phyloP scores from a whole-genome alignment of 2,329 filamentous ascomycete genomes.

The Ceratocystiopsis brevicomis region DNA sequence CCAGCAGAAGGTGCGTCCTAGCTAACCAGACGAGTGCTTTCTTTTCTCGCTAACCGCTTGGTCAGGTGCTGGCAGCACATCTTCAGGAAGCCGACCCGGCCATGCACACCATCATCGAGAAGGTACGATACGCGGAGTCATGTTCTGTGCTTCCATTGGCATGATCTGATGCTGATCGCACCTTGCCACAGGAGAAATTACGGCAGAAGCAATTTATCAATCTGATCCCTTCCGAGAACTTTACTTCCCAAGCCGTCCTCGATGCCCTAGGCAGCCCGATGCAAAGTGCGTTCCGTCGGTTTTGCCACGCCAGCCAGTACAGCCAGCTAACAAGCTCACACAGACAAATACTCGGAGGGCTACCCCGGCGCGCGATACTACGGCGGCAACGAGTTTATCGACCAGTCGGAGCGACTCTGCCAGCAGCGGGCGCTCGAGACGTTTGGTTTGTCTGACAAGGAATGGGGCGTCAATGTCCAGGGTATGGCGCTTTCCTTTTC shows the following conservation, averaged over 20 bases:
- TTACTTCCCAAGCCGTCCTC: slow-evolving; percentile 80
- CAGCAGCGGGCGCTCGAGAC: slow-evolving; percentile 78
- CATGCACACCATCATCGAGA: slow-evolving; percentile 78
- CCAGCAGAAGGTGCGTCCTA: slow-evolving; percentile 34
- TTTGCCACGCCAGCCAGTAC: background rate
- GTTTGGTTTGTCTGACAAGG: slow-evolving; percentile 62
- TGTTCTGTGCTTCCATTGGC: background rate
- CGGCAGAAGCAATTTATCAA: slow-evolving; percentile 98
- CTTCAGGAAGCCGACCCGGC: slow-evolving; percentile 72
- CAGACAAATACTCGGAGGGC: slow-evolving; percentile 95
- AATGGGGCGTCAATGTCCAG: slow-evolving; percentile 97
- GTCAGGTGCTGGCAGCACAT: slow-evolving; percentile 57
- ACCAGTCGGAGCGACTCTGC: slow-evolving; percentile 73
- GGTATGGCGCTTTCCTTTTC: slow-evolving; percentile 27
- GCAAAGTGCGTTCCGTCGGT: slow-evolving; percentile 49
- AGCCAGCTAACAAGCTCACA: background rate
- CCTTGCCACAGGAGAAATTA: slow-evolving; percentile 55
- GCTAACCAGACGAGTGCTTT: background rate
- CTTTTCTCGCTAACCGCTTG: background rate
- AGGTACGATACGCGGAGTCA: slow-evolving; percentile 48
- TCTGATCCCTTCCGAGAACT: slow-evolving; percentile 87
- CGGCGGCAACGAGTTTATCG: slow-evolving; percentile 91
- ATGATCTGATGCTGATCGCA: background rate
- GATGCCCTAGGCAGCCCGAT: slow-evolving; percentile 86
- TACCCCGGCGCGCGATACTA: slow-evolving; percentile 95